Evolutionary conservation across 1,139 yeast species (phyloP).

Genomic region (Geotrichum fermentans): DNA sequence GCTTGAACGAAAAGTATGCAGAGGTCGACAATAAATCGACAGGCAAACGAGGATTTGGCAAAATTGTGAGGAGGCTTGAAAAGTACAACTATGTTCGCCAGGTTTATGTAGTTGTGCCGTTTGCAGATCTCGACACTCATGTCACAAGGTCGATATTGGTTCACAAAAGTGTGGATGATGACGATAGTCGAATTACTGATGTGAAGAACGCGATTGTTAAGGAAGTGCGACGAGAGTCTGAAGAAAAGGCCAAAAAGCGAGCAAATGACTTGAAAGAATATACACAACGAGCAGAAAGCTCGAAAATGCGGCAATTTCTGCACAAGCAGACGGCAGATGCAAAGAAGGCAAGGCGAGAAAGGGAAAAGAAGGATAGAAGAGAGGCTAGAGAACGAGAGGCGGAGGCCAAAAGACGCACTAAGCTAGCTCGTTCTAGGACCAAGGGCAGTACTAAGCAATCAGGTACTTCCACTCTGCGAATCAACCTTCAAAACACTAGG

Average conservation of each 20-base stretch:
- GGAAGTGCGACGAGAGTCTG: neutral
- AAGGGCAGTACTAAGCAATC: neutral
- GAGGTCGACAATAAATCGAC: neutral
- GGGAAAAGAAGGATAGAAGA: neutral
- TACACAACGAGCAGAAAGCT: neutral
- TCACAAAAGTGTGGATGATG: constrained; percentile 6
- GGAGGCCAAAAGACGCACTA: neutral
- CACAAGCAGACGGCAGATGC: neutral
- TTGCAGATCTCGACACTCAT: neutral
- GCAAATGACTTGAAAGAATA: neutral
- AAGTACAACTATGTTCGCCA: constrained; percentile 3
- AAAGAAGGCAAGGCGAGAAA: neutral
- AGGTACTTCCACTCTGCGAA: neutral
- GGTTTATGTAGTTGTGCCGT: constrained; percentile 9
- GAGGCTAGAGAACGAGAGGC: neutral
- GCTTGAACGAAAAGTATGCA: neutral
- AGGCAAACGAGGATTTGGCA: constrained; percentile 12
- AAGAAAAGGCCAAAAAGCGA: too few relatives aligned
- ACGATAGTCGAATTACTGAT: neutral
- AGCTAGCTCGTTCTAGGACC: neutral
- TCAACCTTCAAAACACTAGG: too few relatives aligned
- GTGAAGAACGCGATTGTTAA: constrained; percentile 1
- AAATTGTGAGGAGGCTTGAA: neutral
- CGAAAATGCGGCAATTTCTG: neutral
- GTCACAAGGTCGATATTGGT: constrained; percentile 5